Percentiles rank a stretch among this genome's conserved stretches.
Evolutionary conservation across 768 basidiomycete species (phyloP).

Genomic region (Hygrocybe punicea): DNA sequence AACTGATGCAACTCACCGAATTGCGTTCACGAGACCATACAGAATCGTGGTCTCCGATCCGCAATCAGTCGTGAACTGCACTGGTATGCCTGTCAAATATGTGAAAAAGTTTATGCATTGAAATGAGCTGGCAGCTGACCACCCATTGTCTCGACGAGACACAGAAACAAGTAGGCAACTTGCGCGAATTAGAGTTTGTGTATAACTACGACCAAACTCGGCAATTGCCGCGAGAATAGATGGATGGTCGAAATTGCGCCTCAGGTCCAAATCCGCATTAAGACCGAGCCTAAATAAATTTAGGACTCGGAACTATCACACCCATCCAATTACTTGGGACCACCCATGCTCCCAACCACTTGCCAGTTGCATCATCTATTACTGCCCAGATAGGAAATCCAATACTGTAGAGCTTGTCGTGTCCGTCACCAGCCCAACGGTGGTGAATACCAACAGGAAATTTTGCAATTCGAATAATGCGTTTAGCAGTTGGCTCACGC

Average conservation of each 20-base stretch:
- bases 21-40: slow-evolving; percentile 25
- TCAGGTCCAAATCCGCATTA: too few relatives aligned
- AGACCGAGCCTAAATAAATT: too few relatives aligned
- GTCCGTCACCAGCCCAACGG: slow-evolving; percentile 35
- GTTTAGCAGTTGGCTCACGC: slow-evolving; percentile 27
- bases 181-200: too few relatives aligned
- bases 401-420: slow-evolving; percentile 32
- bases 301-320: too few relatives aligned
- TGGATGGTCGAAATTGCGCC: too few relatives aligned
- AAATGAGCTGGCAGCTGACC: slow-evolving; percentile 12
- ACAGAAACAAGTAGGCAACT: slow-evolving; percentile 31
- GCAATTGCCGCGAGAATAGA: too few relatives aligned
- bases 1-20: slow-evolving; percentile 19
- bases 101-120: not conserved
- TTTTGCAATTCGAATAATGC: slow-evolving; percentile 15
- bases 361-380: slow-evolving; percentile 23
- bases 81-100: slow-evolving; percentile 26
- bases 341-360: slow-evolving; percentile 31
- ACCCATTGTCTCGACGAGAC: slow-evolving; percentile 19
- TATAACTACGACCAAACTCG: too few relatives aligned
- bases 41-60: slow-evolving; percentile 28
- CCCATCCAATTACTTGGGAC: slow-evolving; percentile 30
- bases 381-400: slow-evolving; percentile 33
- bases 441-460: slow-evolving; percentile 27
- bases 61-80: slow-evolving; percentile 34